Evolutionary conservation across 371 early-diverging fungal species (phyloP), one percentile per base, ranked within the genome.

Genomic region (Fennellomyces sp.): DNA sequence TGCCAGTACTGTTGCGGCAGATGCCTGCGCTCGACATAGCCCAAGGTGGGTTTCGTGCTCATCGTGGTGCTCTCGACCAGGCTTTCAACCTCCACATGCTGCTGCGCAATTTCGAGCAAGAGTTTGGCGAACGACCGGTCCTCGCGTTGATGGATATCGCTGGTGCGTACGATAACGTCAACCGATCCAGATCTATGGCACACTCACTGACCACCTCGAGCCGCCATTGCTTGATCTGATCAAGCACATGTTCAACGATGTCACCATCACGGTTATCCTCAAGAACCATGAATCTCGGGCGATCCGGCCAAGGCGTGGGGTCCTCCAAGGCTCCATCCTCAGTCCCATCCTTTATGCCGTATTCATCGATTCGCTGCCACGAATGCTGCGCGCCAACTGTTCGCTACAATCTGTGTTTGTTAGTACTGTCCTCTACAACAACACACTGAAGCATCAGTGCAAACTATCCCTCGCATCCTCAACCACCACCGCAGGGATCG

Each of bases 81-180:
- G 67, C 60, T 1, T 55, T 66, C 1, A 58, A 58, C 21, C 63
- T 71, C 1, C 55, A 49, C 15, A 58, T 56, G 30, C 30, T 70
- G 1, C 49, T 61, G 10, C 50, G 60, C 6, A 0, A 48, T 12
- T 53, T 48, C 48, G n/a, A 19, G 13, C 1, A 11, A 2, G 15
- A 7, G 1, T 51, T 56, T 47, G 6, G 53, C 1, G 35, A 21
- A 2, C 5, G 19, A 0, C 63, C 72, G 2, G 56, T 56, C 12
- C 47, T 66, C 0, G 66, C 61, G 2, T 72, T 72, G 35, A 54
- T 72, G 6, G 68, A 72, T 29, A 72, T 67, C 21, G 63, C 66
- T 25, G 35, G 60, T 13, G 72, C 65, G 0, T 68, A 68, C 29
- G 68, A 64, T 30, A 55, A 55, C 0, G 59, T 63, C 0, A 48